Evolutionary conservation across 2,329 filamentous ascomycete genomes (phyloP).

Genomic region (Aspergillus sp.): DNA sequence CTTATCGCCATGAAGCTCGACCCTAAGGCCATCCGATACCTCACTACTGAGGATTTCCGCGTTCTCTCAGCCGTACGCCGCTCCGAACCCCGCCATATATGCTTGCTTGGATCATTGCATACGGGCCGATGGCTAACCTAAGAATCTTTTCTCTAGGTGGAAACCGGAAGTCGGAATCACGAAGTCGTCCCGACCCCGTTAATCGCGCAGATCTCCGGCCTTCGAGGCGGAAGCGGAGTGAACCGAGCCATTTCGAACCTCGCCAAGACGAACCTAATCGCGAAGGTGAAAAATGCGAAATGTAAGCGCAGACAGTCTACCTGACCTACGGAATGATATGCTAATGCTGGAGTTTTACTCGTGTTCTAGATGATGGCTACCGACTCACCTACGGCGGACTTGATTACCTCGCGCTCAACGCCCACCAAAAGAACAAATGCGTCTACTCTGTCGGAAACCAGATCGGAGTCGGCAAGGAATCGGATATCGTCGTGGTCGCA

Average conservation of each 20-base stretch:
- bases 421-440: conserved; percentile 73
- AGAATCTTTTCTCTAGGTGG: conserved; percentile 61
- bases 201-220: conserved; percentile 78
- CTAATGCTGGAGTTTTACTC: neutral
- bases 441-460: conserved; percentile 93
- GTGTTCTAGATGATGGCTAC: conserved; percentile 75
- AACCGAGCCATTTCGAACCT: conserved; percentile 85
- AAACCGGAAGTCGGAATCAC: conserved; percentile 93
- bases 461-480: conserved; percentile 96
- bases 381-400: conserved; percentile 93
- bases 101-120: conserved; percentile 7
- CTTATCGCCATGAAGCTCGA: conserved; percentile 79
- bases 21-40: conserved; percentile 87
- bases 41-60: conserved; percentile 90
- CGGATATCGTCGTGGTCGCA: conserved; percentile 92
- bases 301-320: conserved; percentile 48
- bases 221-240: conserved; percentile 75
- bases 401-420: conserved; percentile 94
- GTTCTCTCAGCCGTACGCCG: conserved; percentile 80
- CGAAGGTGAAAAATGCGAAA: conserved; percentile 88
- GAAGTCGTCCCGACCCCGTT: conserved; percentile 90
- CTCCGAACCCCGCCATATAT: conserved; percentile 22
- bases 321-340: neutral
- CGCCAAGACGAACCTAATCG: conserved; percentile 89
- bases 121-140: conserved; percentile 26